Percentiles rank a stretch among this genome's conserved stretches.
phyloP scores from a whole-genome alignment of 164 flowering plant species.

The Stephania yunnanensis region DNA sequence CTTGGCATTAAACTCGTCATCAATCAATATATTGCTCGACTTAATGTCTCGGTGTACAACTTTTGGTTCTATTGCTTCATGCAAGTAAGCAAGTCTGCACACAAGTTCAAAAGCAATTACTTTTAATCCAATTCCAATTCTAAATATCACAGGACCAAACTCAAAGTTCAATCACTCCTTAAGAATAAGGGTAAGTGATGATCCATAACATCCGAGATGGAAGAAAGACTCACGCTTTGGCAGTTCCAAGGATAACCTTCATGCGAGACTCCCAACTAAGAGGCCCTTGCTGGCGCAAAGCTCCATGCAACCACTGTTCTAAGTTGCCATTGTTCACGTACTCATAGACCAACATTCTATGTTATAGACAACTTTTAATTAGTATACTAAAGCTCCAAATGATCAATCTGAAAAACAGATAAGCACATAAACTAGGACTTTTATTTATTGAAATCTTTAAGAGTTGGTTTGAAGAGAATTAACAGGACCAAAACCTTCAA shows the following conservation, averaged over 20 bases:
- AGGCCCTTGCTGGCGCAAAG: constrained; percentile 45
- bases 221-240: constrained; percentile 64
- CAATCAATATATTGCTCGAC: constrained; percentile 71
- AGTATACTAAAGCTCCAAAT: background rate
- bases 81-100: constrained; percentile 69
- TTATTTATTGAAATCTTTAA: no score
- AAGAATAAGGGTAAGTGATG: background rate
- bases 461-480: no score
- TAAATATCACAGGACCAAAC: background rate
- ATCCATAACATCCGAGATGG: background rate
- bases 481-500: no score
- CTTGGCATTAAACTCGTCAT: constrained; percentile 59
- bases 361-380: background rate
- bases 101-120: background rate
- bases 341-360: constrained; percentile 75
- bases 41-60: constrained; percentile 73
- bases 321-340: constrained; percentile 76
- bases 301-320: constrained; percentile 82
- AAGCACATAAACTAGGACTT: no score
- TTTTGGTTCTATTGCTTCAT: constrained; percentile 78
- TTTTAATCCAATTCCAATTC: background rate
- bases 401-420: background rate
- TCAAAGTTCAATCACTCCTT: background rate
- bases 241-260: constrained; percentile 69
- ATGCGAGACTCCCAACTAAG: constrained; percentile 72